Evolutionary conservation across 768 basidiomycete genomes (phyloP).

Genomic region (Myochromella boudieri): DNA sequence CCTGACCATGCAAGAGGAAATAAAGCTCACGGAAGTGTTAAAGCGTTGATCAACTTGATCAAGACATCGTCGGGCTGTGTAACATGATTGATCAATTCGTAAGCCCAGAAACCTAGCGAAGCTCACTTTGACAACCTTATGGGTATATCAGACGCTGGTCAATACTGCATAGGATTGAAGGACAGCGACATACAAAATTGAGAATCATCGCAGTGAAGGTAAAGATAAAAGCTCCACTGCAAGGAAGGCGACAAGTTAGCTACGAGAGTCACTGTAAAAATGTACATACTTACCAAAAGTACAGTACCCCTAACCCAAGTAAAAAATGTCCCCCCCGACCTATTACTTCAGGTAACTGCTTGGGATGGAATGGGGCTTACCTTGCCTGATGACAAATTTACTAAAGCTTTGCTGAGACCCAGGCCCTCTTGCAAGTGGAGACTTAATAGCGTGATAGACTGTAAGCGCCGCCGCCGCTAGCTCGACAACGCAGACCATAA

Average conservation of each 20-base stretch:
- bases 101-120: too few relatives aligned
- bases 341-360: not conserved
- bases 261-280: not conserved
- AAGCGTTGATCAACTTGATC: slow-evolving; percentile 10
- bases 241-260: not conserved
- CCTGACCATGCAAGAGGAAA: not conserved
- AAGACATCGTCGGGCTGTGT: slow-evolving; percentile 4
- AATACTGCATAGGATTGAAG: not conserved
- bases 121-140: slow-evolving; percentile 2
- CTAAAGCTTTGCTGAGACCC: not conserved
- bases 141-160: not conserved
- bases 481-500: slow-evolving; percentile 12
- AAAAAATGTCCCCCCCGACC: too few relatives aligned
- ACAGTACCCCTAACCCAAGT: slow-evolving; percentile 7
- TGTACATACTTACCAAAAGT: slow-evolving; percentile 9
- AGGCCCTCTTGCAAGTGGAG: slow-evolving; percentile 1
- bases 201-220: slow-evolving; percentile 2
- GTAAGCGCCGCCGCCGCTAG: slow-evolving; percentile 12
- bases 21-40: slow-evolving; percentile 12
- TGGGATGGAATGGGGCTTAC: slow-evolving; percentile 2
- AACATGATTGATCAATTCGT: not conserved
- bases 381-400: slow-evolving; percentile 14
- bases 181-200: slow-evolving; percentile 11
- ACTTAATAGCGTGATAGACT: slow-evolving; percentile 2
- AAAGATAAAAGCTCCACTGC: slow-evolving; percentile 1